phyloP scores from a whole-genome alignment of 495 filamentous ascomycete species.

The Aspergillus baeticus region DNA sequence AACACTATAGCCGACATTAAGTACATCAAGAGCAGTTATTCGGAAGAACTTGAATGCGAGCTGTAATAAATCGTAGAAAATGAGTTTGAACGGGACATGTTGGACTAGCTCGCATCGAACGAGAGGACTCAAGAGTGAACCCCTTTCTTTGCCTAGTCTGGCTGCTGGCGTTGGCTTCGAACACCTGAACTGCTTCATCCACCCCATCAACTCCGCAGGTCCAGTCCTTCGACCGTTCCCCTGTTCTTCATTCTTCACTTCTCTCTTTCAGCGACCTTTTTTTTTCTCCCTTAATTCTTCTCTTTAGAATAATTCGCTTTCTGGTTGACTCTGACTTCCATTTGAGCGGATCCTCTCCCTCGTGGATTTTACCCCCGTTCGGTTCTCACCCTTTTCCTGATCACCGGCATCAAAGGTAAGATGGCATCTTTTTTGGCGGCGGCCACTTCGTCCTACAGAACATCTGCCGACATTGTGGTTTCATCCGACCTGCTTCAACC shows the following conservation, averaged over 20 bases:
- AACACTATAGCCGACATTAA: not conserved
- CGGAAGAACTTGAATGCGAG: not conserved
- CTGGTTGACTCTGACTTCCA: conserved; percentile 7
- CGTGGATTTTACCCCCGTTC: conserved; percentile 18
- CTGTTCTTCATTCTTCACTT: conserved; percentile 23
- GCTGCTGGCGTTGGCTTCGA: conserved; percentile 7
- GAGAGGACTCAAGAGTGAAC: conserved; percentile 3
- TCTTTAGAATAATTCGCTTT: conserved; percentile 9
- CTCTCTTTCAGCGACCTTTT: conserved; percentile 27
- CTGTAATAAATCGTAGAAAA: not conserved
- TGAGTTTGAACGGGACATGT: not conserved
- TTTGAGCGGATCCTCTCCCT: conserved; percentile 16
- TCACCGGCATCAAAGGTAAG: conserved; percentile 22
- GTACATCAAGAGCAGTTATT: not conserved
- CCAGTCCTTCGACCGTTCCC: conserved; percentile 24
- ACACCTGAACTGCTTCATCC: conserved; percentile 14
- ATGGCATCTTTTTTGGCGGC: conserved; percentile 3
- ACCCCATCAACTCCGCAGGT: conserved; percentile 23
- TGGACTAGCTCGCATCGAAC: conserved; percentile 9
- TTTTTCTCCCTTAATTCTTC: conserved; percentile 19
- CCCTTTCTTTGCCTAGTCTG: conserved; percentile 33
- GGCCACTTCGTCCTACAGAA: conserved; percentile 9
- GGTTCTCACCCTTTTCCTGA: conserved; percentile 19
- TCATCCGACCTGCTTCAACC: conserved; percentile 9
- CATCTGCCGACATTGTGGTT: conserved; percentile 11